Conservation (phyloP, 2,329 filamentous ascomycete species). For the Trichoderma sp. region DNA sequence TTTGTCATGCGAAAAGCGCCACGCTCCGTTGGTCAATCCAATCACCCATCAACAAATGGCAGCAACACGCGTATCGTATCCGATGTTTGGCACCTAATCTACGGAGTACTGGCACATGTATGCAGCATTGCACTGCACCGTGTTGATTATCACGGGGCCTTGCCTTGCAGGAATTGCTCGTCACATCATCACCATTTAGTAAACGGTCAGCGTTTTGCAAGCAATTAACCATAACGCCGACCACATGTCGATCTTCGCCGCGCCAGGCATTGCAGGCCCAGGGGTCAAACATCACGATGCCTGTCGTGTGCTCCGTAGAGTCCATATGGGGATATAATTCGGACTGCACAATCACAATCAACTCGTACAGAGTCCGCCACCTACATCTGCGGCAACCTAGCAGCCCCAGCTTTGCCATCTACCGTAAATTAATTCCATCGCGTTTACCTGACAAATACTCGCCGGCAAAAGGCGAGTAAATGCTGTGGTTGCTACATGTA, state of each 20-base stretch:
- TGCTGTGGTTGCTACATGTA: too few species aligned
- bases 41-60: not conserved
- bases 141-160: not conserved
- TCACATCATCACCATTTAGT: constrained; percentile 1
- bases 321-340: not conserved
- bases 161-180: not conserved
- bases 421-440: not conserved
- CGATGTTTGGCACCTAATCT: not conserved
- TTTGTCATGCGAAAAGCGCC: not conserved
- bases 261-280: not conserved
- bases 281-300: not conserved
- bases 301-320: not conserved
- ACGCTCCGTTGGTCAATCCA: not conserved
- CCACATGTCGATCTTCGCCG: constrained; percentile 5
- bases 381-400: not conserved
- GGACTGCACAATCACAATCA: not conserved
- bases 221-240: constrained; percentile 6
- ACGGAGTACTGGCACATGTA: too few species aligned
- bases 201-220: constrained; percentile 1
- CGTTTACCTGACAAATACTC: not conserved
- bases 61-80: not conserved
- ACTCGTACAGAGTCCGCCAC: not conserved
- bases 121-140: not conserved
- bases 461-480: not conserved
- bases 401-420: not conserved